Conservation (phyloP, 495 filamentous ascomycete genomes). For the Tuber melanosporum region DNA sequence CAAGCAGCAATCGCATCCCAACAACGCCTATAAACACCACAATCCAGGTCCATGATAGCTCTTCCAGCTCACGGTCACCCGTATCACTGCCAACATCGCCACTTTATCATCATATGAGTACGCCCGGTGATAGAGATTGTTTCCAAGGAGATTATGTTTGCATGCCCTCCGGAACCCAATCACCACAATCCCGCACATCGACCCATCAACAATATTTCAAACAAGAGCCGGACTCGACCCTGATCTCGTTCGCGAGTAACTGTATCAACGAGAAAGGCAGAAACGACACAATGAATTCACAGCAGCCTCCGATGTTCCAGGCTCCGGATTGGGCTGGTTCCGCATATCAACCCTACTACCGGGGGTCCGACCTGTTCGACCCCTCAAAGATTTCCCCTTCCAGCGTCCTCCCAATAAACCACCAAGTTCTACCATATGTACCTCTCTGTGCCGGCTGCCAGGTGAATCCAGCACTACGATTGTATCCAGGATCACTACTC, state of each 20-base stretch:
- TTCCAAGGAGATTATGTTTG: slow-evolving; percentile 7
- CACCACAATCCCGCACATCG: slow-evolving; percentile 3
- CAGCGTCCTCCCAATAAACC: slow-evolving; percentile 24
- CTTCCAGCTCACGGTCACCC: slow-evolving; percentile 31
- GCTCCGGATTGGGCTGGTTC: slow-evolving; percentile 25
- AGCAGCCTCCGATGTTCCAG: slow-evolving; percentile 25
- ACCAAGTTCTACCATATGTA: slow-evolving; percentile 28
- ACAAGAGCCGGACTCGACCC: slow-evolving; percentile 30
- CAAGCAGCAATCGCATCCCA: not conserved
- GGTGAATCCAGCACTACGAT: slow-evolving; percentile 26
- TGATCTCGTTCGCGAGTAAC: slow-evolving; percentile 31
- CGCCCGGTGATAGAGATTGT: not conserved
- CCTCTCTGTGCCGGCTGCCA: slow-evolving; percentile 33
- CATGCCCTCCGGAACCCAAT: slow-evolving; percentile 21
- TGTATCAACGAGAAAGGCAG: slow-evolving; percentile 31
- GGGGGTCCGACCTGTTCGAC: slow-evolving; percentile 34
- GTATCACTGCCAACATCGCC: slow-evolving; percentile 32
- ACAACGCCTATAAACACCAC: slow-evolving; percentile 33
- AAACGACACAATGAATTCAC: slow-evolving; percentile 16
- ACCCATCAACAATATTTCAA: slow-evolving; percentile 17
- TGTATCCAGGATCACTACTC: slow-evolving; percentile 32
- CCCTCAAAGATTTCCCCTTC: slow-evolving; percentile 30
- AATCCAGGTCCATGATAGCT: slow-evolving; percentile 4
- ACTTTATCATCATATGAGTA: slow-evolving; percentile 7
- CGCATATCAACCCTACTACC: slow-evolving; percentile 32